phyloP scores from a whole-genome alignment of 148 eudicot genomes.

The Amaranthus hypochondriacus region DNA sequence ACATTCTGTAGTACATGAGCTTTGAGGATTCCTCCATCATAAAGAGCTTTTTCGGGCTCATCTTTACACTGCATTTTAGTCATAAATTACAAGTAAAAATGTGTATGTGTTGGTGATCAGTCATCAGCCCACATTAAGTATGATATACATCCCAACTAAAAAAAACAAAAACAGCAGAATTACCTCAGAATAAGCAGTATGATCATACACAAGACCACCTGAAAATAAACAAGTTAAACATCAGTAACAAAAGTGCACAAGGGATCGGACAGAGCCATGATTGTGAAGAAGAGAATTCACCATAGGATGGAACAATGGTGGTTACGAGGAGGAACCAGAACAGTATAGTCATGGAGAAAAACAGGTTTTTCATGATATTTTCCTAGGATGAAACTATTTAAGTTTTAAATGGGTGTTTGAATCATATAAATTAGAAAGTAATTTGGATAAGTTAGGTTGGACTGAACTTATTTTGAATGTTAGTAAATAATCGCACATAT shows the following conservation, averaged over 20 bases:
- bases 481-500: too few species aligned
- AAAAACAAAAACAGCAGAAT: background rate
- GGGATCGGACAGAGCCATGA: background rate
- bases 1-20: background rate
- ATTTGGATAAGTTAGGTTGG: too few species aligned
- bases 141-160: too few species aligned
- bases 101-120: too few species aligned
- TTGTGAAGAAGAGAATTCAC: background rate
- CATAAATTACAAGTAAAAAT: background rate
- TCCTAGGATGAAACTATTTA: background rate
- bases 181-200: conserved; percentile 25
- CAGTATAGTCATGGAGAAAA: background rate
- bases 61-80: conserved; percentile 9
- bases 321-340: conserved; percentile 3
- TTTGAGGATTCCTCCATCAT: conserved; percentile 25
- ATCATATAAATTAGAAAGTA: too few species aligned
- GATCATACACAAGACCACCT: conserved; percentile 15
- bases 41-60: conserved; percentile 19
- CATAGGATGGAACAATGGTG: background rate
- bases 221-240: background rate
- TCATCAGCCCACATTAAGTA: too few species aligned
- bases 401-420: too few species aligned
- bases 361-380: conserved; percentile 12
- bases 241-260: background rate
- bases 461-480: too few species aligned